Evolutionary conservation across 768 basidiomycete species (phyloP), one percentile per base, ranked within the genome.

Genomic region (Strobilomyces dryophilus): DNA sequence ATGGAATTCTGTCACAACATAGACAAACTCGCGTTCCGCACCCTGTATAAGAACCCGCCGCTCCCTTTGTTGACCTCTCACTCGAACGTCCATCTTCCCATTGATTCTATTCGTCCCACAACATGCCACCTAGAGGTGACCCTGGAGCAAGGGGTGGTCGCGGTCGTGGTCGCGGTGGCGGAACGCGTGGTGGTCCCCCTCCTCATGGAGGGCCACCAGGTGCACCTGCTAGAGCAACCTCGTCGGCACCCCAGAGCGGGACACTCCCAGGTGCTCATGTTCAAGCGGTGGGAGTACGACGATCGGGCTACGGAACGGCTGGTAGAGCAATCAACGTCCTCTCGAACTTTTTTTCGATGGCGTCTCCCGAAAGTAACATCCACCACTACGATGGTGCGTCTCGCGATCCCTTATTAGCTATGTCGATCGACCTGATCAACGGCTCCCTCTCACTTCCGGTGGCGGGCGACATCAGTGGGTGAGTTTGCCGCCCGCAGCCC

Each of bases 361-460:
- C 76, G 0, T 80, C 87, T 15, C 83, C 89, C 0, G 78, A 84
- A 21, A 69, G 66, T 7, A 77, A 80, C 29, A 89, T 90, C 39
- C 76, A 85, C 55, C 90, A 92, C 61, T 91, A 92, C 61, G 89
- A 92, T 65, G 83, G 90, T 86, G 63, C 56, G 84, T 82, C 41
- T 62, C 53, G 78, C 68, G 1, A 50, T 52, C 48, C 45, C 43
- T 43, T 37, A 29, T 7, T 18, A 14, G 1, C 32, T 37, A 3
- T 11, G 49, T 39, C 8, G 44, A 61, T 60, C 49, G 34, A 58
- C 53, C 66, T 71, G 47, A 69, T 66, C 58, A 47, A 43, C 39
- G 29, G 26, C 34, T 35, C 49, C 20, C 46, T 17, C n/a, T 41
- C 10, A 27, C 21, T 52, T n/a, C 18, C 27, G 34, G 44, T 39